phyloP scores from a whole-genome alignment of 2,329 filamentous ascomycete species.

The Polychaeton citri region DNA sequence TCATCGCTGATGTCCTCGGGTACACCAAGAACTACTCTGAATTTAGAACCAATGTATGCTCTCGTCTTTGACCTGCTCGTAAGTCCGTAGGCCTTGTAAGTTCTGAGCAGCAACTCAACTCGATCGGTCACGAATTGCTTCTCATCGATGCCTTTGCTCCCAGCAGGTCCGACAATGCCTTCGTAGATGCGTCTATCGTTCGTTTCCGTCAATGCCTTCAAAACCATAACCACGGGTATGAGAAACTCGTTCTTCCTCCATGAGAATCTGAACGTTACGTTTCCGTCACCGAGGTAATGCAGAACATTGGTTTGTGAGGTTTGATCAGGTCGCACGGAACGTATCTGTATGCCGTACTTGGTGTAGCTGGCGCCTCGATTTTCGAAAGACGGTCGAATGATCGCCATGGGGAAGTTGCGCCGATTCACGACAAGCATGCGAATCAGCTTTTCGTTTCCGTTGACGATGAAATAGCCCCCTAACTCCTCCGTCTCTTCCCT shows the following conservation, averaged over 20 bases:
- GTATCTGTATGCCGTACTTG: slow-evolving; percentile 77
- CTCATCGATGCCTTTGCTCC: slow-evolving; percentile 66
- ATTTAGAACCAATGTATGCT: slow-evolving; percentile 79
- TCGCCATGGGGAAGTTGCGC: slow-evolving; percentile 91
- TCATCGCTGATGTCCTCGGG: slow-evolving; percentile 75
- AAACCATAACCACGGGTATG: slow-evolving; percentile 90
- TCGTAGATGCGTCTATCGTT: slow-evolving; percentile 96
- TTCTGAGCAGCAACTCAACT: slow-evolving; percentile 79
- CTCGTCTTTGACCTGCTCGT: slow-evolving; percentile 73
- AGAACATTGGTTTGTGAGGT: slow-evolving; percentile 95
- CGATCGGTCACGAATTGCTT: slow-evolving; percentile 86
- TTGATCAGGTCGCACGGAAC: slow-evolving; percentile 90
- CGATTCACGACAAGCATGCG: slow-evolving; percentile 81
- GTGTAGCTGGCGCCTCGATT: slow-evolving; percentile 82
- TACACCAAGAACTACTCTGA: slow-evolving; percentile 74
- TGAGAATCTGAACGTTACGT: slow-evolving; percentile 92
- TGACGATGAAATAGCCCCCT: slow-evolving; percentile 94
- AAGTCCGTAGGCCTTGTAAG: slow-evolving; percentile 80
- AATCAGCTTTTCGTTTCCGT: slow-evolving; percentile 94
- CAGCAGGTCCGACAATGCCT: slow-evolving; percentile 66
- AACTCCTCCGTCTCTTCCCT: slow-evolving; percentile 96
- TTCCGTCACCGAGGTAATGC: slow-evolving; percentile 90
- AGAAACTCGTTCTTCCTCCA: slow-evolving; percentile 97
- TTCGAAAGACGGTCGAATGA: slow-evolving; percentile 77
- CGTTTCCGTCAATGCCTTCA: slow-evolving; percentile 89